Percentiles rank a stretch among this genome's conserved stretches.
These are phyloP conservation scores for Cyclotella sp. DNA, from an alignment of 108 stramenopile genomes.

Conservation along the genomic window DNA sequence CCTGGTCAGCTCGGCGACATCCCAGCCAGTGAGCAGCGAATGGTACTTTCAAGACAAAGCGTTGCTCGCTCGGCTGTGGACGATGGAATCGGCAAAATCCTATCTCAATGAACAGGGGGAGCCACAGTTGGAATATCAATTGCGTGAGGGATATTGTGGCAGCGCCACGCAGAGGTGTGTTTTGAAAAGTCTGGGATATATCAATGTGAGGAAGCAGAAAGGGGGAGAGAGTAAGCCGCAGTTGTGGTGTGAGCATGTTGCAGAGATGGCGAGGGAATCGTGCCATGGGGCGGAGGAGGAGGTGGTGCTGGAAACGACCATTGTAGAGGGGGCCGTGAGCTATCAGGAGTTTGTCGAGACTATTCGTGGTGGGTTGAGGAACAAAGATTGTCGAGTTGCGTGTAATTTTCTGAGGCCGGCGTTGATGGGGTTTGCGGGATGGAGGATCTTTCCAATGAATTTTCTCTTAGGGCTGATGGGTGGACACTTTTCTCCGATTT, in stretches of 20 bases:
- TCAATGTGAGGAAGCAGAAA: constrained; percentile 21
- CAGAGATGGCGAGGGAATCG: constrained; percentile 28
- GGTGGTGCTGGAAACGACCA: constrained; percentile 11
- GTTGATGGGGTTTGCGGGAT: constrained; percentile 36
- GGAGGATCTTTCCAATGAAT: constrained; percentile 33
- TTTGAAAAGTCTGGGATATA: constrained; percentile 35
- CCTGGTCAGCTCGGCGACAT: constrained; percentile 23
- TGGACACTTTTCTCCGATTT: constrained; percentile 53
- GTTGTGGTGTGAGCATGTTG: constrained; percentile 32
- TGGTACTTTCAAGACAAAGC: constrained; percentile 39
- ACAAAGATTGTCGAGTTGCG: constrained; percentile 36
- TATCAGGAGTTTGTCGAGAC: constrained; percentile 35
- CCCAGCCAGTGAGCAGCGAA: constrained; percentile 2
- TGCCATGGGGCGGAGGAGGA: constrained; percentile 7
- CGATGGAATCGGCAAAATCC: constrained; percentile 24
- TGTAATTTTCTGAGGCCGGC: constrained; percentile 46
- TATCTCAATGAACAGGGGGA: constrained; percentile 25
- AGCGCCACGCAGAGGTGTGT: constrained; percentile 51
- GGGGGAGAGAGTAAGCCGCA: constrained; percentile 34
- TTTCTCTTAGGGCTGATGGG: constrained; percentile 37
- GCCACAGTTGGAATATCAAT: constrained; percentile 51
- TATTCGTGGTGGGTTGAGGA: constrained; percentile 28
- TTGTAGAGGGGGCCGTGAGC: constrained; percentile 30
- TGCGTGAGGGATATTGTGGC: constrained; percentile 49
- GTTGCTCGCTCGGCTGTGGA: constrained; percentile 27